A percentile compares a stretch with the other conserved stretches of the same genome.
Conservation (phyloP, 2,329 filamentous ascomycete genomes). For the Dichotomopilus funicola region DNA sequence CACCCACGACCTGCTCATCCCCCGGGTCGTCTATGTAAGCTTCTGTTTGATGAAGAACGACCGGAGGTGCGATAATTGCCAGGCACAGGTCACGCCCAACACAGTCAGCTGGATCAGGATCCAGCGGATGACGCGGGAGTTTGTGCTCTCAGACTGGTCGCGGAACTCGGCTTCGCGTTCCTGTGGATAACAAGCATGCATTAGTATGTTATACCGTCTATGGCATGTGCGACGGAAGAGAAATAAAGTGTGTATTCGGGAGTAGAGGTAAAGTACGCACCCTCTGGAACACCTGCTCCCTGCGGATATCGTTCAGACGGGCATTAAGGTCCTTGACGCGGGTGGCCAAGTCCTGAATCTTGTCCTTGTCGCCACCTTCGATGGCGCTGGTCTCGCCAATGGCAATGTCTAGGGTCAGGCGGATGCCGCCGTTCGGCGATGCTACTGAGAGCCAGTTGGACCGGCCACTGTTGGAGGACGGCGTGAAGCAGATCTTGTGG, state of each 20-base stretch:
- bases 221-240: neutral
- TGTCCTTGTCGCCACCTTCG: conserved; percentile 86
- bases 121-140: conserved; percentile 88
- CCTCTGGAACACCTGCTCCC: conserved; percentile 94
- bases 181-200: conserved; percentile 37
- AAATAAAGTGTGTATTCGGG: neutral
- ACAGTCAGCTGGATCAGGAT: conserved; percentile 83
- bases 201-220: neutral
- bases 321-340: conserved; percentile 86
- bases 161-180: conserved; percentile 97
- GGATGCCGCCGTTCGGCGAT: conserved; percentile 67
- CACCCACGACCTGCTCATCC: no score
- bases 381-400: conserved; percentile 94
- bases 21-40: conserved; percentile 60
- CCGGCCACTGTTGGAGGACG: conserved; percentile 63
- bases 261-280: conserved; percentile 42
- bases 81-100: conserved; percentile 81
- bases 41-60: conserved; percentile 99
- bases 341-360: conserved; percentile 82
- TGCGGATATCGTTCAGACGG: conserved; percentile 76
- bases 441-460: conserved; percentile 65
- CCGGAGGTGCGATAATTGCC: conserved; percentile 92
- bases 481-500: conserved; percentile 91
- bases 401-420: conserved; percentile 79
- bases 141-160: conserved; percentile 93